Conservation (phyloP, 352 stramenopile species). For the Phytophthora sojae region DNA sequence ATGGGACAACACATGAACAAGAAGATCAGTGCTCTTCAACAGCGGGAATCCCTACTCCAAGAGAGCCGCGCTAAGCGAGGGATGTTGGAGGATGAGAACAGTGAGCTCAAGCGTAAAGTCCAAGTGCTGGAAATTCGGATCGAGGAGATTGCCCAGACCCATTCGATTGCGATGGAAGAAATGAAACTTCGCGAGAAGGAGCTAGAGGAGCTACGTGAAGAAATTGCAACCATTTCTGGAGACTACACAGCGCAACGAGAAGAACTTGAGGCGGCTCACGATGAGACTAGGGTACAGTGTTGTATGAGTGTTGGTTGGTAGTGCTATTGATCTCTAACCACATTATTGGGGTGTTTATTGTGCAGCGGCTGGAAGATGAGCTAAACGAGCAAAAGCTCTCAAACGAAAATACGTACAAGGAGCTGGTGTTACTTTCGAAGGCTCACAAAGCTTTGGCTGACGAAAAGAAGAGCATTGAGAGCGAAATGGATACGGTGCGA, state of each 20-base stretch:
- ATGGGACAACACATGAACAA: constrained; percentile 84
- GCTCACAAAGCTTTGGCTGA: constrained; percentile 74
- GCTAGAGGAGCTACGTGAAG: constrained; percentile 59
- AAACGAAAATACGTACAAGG: constrained; percentile 79
- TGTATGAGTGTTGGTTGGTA: not conserved
- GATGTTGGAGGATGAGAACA: constrained; percentile 79
- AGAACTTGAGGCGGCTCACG: constrained; percentile 58
- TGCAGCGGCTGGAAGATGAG: constrained; percentile 67
- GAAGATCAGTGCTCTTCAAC: constrained; percentile 67
- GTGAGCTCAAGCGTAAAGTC: constrained; percentile 77
- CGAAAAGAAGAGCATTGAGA: constrained; percentile 62
- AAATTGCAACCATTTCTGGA: constrained; percentile 68
- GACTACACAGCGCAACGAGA: constrained; percentile 76
- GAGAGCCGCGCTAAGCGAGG: constrained; percentile 64
- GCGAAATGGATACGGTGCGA: constrained; percentile 53
- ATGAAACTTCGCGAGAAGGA: constrained; percentile 72
- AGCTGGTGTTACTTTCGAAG: constrained; percentile 82
- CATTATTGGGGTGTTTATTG: not conserved
- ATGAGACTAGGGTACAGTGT: constrained; percentile 55
- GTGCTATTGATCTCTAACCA: not conserved
- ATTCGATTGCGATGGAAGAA: constrained; percentile 65
- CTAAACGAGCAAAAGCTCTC: constrained; percentile 62
- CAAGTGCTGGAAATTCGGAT: constrained; percentile 80
- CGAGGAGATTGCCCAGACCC: constrained; percentile 75
- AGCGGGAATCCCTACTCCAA: constrained; percentile 75